Base-by-base conservation (phyloP, 345 rosid species). In the Euclidium syriacum region DNA sequence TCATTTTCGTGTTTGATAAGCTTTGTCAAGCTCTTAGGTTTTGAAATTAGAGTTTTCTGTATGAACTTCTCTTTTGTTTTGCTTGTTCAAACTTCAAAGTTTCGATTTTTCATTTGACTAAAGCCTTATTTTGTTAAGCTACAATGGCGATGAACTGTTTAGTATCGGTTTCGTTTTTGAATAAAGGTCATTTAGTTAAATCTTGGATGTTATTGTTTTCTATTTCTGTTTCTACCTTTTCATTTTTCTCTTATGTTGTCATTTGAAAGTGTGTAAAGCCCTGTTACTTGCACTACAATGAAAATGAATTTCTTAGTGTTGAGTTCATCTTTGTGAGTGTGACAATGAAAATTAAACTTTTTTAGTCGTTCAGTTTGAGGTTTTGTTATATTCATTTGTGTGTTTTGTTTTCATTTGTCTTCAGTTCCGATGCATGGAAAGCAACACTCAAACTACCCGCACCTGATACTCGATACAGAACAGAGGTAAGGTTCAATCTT, bases 381-480 rank as follows among this genome's bases (percentile, higher is more conserved):
- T 2, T 2, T 55, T n/a, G 15, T 48, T 48, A 4, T 32, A 36
- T 18, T 46, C 42, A 24, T 47, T 7, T 20, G 42, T 25, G 0
- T 49, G n/a, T 10, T 34, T 19, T n/a, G n/a, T n/a, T 10, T 10
- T 22, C 0, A 7, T 25, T 0, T 41, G 23, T 48, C 24, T 35
- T 26, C 15, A 90, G 97, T 42, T 85, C 90, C 7, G 95, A 90
- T 85, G 97, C 87, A 70, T 90, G 97, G 97, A 90, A 90, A 68
- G 90, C 92, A 15, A 75, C 78, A 65, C 65, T 90, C 54, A 83
- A 81, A 56, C 51, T 85, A 43, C 95, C 97, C 4, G 77, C 92
- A 14, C 59, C 92, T 24, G 97, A 90, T 68, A 81, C 95, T 0
- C 86, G 97, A 18, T 87, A 68, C 79, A 79, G 38, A 77, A 90